These are phyloP conservation scores for Calonectria multiphialidica DNA, from an alignment of 2,329 filamentous ascomycete genomes.

Conservation along the genomic window DNA sequence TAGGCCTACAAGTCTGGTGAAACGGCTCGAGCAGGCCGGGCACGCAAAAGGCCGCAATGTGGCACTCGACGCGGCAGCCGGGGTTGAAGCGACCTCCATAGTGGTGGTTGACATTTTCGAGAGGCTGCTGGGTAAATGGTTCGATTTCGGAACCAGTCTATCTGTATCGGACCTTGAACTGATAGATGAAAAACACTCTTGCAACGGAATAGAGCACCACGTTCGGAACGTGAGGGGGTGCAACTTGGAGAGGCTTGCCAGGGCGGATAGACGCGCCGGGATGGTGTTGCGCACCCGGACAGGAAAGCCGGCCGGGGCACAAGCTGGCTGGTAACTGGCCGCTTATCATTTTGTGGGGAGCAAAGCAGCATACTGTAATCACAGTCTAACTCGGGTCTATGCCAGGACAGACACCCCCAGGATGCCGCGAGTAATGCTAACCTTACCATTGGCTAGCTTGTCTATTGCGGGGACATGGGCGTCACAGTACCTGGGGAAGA, in stretches of 20 bases:
- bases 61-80: constrained; percentile 4
- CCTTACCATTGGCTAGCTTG: constrained; percentile 5
- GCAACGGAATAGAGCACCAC: not conserved
- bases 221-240: constrained; percentile 16
- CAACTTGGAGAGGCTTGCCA: not conserved
- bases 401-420: not conserved
- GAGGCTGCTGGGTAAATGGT: not conserved
- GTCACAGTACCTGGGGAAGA: not conserved
- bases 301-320: not conserved
- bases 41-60: constrained; percentile 25
- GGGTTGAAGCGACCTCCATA: constrained; percentile 15
- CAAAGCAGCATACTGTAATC: not conserved
- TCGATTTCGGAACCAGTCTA: not conserved
- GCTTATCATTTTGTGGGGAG: constrained; percentile 19
- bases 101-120: not conserved
- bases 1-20: constrained; percentile 22
- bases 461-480: not conserved
- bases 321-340: not conserved
- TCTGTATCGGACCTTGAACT: not conserved
- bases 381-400: not conserved
- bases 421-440: not conserved
- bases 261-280: not conserved
- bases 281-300: constrained; percentile 11
- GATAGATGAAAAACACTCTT: not conserved
- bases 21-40: constrained; percentile 26